Conservation (phyloP, 129 eudicot genomes). For the Ambrosia artemisiifolia region DNA sequence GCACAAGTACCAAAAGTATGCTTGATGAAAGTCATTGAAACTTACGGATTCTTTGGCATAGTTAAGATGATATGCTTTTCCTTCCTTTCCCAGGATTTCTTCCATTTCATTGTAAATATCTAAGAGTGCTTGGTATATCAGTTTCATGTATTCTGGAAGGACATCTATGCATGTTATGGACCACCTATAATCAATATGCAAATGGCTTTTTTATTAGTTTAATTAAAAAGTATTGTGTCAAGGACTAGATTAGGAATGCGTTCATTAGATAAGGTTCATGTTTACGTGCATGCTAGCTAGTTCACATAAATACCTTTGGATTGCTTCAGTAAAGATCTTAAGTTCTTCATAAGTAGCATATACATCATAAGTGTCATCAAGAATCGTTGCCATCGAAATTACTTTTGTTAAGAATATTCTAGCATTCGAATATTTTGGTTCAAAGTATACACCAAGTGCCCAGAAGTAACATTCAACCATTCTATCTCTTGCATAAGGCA, state of each 20-base stretch:
- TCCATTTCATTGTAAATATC: slow-evolving; percentile 2
- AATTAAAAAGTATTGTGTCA: not conserved
- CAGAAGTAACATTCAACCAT: not conserved
- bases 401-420: slow-evolving; percentile 19
- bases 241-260: no score
- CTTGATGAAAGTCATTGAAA: no score
- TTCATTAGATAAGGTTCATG: not conserved
- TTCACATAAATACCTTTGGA: slow-evolving; percentile 22
- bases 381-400: slow-evolving; percentile 9
- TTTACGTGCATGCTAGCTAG: no score
- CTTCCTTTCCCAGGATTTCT: not conserved
- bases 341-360: slow-evolving; percentile 27
- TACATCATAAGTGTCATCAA: slow-evolving; percentile 50
- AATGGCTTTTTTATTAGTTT: not conserved
- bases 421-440: not conserved
- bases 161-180: not conserved
- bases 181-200: no score
- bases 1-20: no score
- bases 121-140: not conserved
- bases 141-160: slow-evolving; percentile 12
- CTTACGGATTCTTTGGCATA: no score
- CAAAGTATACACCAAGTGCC: not conserved
- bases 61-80: not conserved
- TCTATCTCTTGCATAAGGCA: not conserved
- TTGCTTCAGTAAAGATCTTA: slow-evolving; percentile 32